phyloP scores from a whole-genome alignment of 2,329 filamentous ascomycete species.

The Cladosporium phlei region DNA sequence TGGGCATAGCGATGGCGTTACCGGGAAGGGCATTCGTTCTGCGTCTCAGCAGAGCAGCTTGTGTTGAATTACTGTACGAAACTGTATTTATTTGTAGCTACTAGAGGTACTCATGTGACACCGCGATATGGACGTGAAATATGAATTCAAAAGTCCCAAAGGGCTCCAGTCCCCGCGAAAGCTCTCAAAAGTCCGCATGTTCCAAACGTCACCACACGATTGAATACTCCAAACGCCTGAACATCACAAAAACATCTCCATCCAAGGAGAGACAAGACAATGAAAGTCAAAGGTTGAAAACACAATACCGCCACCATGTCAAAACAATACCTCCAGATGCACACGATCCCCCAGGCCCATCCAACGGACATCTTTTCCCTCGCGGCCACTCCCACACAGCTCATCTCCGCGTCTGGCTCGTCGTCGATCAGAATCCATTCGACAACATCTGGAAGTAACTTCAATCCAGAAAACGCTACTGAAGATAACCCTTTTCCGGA shows the following conservation, averaged over 20 bases:
- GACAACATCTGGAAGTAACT: slow-evolving; percentile 50
- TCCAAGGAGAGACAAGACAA: too few species aligned
- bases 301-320: slow-evolving; percentile 49
- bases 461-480: slow-evolving; percentile 44
- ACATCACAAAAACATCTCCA: too few species aligned
- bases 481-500: slow-evolving; percentile 59
- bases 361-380: slow-evolving; percentile 34
- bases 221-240: too few species aligned
- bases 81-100: slow-evolving; percentile 8
- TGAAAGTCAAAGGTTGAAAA: neutral
- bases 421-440: slow-evolving; percentile 77
- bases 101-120: slow-evolving; percentile 5
- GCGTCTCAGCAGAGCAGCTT: slow-evolving; percentile 1
- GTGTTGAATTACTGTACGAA: slow-evolving; percentile 8
- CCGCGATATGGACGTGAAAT: slow-evolving; percentile 9
- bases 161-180: slow-evolving; percentile 8
- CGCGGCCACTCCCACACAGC: slow-evolving; percentile 36
- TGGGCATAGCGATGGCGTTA: slow-evolving; percentile 14
- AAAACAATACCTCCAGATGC: slow-evolving; percentile 94
- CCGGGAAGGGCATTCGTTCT: slow-evolving; percentile 2
- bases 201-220: slow-evolving; percentile 11
- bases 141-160: neutral
- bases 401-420: slow-evolving; percentile 81
- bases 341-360: slow-evolving; percentile 70
- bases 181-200: slow-evolving; percentile 7